These are phyloP conservation scores for Sinapis alba DNA, from an alignment of 441 rosid genomes.

Conservation along the genomic window DNA sequence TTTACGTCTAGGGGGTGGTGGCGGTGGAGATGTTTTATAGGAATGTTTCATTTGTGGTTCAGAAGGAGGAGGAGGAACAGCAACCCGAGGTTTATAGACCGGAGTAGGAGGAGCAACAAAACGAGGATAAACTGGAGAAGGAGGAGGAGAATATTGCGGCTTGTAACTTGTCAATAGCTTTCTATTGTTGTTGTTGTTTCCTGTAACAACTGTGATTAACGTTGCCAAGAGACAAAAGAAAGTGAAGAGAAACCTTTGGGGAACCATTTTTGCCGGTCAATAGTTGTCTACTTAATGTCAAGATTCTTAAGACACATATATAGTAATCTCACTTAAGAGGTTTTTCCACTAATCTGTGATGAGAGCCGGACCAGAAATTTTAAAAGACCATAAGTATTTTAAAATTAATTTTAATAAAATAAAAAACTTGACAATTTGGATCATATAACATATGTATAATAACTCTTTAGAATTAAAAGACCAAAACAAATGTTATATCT, in stretches of 20 bases:
- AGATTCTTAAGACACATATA: neutral
- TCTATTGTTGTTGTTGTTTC: constrained; percentile 25
- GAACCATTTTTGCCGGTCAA: constrained; percentile 15
- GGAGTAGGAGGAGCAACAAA: neutral
- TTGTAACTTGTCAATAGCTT: constrained; percentile 13
- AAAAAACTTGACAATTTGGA: too few species aligned
- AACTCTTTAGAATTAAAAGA: too few species aligned
- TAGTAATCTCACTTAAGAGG: too few species aligned
- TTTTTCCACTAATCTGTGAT: too few species aligned
- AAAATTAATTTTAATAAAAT: too few species aligned
- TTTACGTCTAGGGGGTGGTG: neutral
- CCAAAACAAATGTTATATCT: too few species aligned
- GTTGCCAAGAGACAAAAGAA: constrained; percentile 6
- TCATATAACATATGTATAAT: too few species aligned
- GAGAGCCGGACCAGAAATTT: too few species aligned
- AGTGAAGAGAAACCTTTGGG: constrained; percentile 1
- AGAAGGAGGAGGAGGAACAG: constrained; percentile 18
- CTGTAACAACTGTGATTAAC: constrained; percentile 22
- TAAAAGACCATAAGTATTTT: too few species aligned
- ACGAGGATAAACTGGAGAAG: neutral
- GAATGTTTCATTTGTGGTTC: neutral
- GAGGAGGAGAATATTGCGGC: constrained; percentile 21
- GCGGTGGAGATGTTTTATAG: constrained; percentile 27
- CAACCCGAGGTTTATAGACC: neutral
- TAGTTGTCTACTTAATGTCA: neutral